Evolutionary conservation across 768 basidiomycete species (phyloP).

Genomic region (Boletus bicolor): DNA sequence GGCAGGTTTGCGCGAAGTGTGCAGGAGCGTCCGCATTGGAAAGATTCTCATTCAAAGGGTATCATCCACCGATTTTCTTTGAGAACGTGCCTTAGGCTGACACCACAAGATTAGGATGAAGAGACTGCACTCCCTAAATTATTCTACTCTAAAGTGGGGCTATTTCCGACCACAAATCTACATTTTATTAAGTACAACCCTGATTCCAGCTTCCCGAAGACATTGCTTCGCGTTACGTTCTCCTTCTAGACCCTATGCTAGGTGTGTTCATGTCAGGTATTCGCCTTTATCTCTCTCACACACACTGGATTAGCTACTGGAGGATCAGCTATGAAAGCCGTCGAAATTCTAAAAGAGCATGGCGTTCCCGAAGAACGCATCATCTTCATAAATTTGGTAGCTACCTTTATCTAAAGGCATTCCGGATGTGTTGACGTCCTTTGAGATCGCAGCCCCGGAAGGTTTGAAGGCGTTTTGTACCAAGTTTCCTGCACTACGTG

Average conservation of each 20-base stretch:
- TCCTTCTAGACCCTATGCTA: constrained; percentile 97
- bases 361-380: constrained; percentile 94
- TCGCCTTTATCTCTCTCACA: neutral
- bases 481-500: constrained; percentile 70
- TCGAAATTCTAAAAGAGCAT: constrained; percentile 88
- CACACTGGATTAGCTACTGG: constrained; percentile 65
- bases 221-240: constrained; percentile 85
- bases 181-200: neutral
- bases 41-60: constrained; percentile 98
- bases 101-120: constrained; percentile 64
- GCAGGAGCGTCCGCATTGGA: constrained; percentile 89
- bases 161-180: neutral
- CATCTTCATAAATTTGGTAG: constrained; percentile 88
- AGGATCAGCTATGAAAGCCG: constrained; percentile 96
- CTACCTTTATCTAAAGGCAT: neutral
- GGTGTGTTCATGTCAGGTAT: constrained; percentile 45
- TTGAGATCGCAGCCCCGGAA: constrained; percentile 84
- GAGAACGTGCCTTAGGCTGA: neutral
- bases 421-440: neutral
- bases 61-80: constrained; percentile 21
- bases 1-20: constrained; percentile 92
- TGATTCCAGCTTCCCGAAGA: constrained; percentile 78
- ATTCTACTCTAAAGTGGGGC: constrained; percentile 77
- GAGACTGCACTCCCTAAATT: constrained; percentile 91
- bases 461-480: constrained; percentile 79